A percentile compares a stretch with the other conserved stretches of the same genome.
Evolutionary conservation across 306 rosid genomes (phyloP).

Genomic region (Gastrolobium villosum): DNA sequence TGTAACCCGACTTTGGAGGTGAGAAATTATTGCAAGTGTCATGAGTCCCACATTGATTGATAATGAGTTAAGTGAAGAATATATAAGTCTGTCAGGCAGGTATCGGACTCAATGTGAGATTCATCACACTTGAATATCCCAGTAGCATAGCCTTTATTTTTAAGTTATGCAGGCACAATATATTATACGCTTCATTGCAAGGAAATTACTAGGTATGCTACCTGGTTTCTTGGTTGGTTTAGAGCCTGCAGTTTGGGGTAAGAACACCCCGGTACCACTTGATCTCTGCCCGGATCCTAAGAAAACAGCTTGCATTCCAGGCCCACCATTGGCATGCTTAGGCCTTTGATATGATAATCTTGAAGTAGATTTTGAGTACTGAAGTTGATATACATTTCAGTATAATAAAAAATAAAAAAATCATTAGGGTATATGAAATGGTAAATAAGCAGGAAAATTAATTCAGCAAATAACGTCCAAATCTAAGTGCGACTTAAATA

Average conservation of each 20-base stretch:
- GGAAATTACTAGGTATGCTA: constrained; percentile 27
- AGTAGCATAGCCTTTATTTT: no score
- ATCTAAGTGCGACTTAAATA: not conserved
- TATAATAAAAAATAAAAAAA: not conserved
- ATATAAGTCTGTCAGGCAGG: no score
- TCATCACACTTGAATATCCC: no score
- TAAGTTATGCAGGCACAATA: not conserved
- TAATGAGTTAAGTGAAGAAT: no score
- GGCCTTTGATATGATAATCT: constrained; percentile 50
- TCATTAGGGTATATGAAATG: no score
- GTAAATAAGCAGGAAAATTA: not conserved
- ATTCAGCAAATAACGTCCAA: not conserved
- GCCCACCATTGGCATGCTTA: constrained; percentile 56
- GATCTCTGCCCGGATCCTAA: constrained; percentile 60
- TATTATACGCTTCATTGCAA: not conserved
- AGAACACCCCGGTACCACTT: constrained; percentile 86
- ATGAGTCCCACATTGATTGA: no score
- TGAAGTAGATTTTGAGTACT: constrained; percentile 44
- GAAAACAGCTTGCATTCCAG: constrained; percentile 83
- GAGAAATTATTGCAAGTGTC: no score
- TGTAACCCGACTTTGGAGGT: no score
- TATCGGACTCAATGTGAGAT: no score
- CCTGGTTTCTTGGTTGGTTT: constrained; percentile 68
- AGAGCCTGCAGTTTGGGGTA: constrained; percentile 69
- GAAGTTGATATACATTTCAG: not conserved